These are phyloP conservation scores for Hura crepitans DNA, from an alignment of 441 rosid genomes.

Conservation along the genomic window DNA sequence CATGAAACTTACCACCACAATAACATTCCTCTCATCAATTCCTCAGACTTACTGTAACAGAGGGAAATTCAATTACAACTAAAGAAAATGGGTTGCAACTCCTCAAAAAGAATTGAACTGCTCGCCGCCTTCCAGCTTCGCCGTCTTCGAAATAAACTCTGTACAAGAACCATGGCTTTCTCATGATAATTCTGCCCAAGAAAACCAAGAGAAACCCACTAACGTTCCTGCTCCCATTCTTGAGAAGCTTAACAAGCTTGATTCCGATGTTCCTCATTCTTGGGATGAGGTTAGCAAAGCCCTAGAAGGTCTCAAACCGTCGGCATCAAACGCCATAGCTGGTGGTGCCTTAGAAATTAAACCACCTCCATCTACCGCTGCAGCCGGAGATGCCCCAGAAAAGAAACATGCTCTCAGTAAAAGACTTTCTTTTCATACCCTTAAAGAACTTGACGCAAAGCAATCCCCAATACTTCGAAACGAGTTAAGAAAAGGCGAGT, in stretches of 20 bases:
- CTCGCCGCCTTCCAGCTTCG: constrained; percentile 70
- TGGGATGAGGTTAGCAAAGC: constrained; percentile 94
- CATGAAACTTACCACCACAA: neutral
- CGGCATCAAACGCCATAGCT: neutral
- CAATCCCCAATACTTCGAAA: constrained; percentile 30
- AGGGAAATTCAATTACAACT: neutral
- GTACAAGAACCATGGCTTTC: constrained; percentile 80
- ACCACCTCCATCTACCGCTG: too few relatives aligned
- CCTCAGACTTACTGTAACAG: too few relatives aligned
- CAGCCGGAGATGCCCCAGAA: too few relatives aligned
- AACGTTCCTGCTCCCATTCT: constrained; percentile 42
- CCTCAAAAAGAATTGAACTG: constrained; percentile 65
- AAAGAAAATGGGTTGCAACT: constrained; percentile 61
- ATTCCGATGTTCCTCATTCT: constrained; percentile 58
- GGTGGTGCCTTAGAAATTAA: constrained; percentile 43
- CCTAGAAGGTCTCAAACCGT: constrained; percentile 56
- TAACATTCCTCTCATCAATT: neutral
- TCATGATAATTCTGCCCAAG: constrained; percentile 17
- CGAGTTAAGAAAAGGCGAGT: constrained; percentile 29
- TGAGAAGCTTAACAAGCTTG: constrained; percentile 53
- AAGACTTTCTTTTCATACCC: constrained; percentile 66
- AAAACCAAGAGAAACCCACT: constrained; percentile 32
- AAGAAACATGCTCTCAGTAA: constrained; percentile 35
- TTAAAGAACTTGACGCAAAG: constrained; percentile 60
- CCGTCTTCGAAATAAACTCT: constrained; percentile 70